Conservation (phyloP, 306 rosid species). For the Glycine soja region DNA sequence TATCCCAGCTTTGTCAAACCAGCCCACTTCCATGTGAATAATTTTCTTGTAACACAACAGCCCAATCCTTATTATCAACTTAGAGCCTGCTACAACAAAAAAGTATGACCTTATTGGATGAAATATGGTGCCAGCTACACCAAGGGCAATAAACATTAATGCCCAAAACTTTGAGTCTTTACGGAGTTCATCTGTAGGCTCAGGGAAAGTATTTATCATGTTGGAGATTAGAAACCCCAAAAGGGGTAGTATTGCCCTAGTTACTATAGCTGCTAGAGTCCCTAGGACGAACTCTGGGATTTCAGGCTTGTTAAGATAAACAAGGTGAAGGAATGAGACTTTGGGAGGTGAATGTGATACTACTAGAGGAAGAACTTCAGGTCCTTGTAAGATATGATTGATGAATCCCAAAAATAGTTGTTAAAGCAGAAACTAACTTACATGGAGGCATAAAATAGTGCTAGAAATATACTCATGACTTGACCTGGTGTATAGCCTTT, state of each 20-base stretch:
- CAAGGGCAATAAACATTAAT: conserved; percentile 56
- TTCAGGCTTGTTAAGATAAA: conserved; percentile 81
- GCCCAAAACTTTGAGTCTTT: conserved; percentile 76
- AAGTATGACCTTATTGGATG: conserved; percentile 61
- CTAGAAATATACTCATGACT: conserved; percentile 57
- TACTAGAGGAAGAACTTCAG: conserved; percentile 40
- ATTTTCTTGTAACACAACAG: conserved; percentile 69
- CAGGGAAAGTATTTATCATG: conserved; percentile 62
- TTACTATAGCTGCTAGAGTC: conserved; percentile 60
- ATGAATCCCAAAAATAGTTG: too few relatives aligned
- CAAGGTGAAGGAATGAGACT: conserved; percentile 61
- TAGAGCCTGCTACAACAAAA: conserved; percentile 73
- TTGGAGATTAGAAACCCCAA: conserved; percentile 58
- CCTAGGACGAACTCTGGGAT: conserved; percentile 65
- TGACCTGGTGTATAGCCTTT: conserved; percentile 74
- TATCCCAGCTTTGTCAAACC: conserved; percentile 74
- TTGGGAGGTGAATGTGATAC: conserved; percentile 43
- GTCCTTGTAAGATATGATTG: conserved; percentile 72
- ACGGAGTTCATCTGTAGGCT: conserved; percentile 61
- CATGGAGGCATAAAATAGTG: too few relatives aligned
- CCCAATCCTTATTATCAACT: conserved; percentile 63
- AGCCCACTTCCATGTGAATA: conserved; percentile 75
- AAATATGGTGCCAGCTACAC: conserved; percentile 48
- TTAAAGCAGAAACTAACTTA: too few relatives aligned
- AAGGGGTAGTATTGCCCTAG: conserved; percentile 61